A percentile compares a stretch with the other conserved stretches of the same genome.
These are phyloP conservation scores for Trichoderma asperellum DNA, from an alignment of 2,329 filamentous ascomycete species.

Conservation along the genomic window DNA sequence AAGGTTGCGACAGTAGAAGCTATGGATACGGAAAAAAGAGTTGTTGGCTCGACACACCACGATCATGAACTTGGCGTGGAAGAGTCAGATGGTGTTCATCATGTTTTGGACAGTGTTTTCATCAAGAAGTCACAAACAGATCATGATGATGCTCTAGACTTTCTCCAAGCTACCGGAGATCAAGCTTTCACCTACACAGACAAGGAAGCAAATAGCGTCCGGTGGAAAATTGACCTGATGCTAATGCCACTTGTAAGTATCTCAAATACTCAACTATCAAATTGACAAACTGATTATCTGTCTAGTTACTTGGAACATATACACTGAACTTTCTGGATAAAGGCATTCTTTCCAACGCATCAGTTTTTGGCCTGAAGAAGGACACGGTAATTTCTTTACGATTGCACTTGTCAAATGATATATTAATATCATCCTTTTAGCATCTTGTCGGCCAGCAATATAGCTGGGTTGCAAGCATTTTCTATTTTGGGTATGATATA, in stretches of 20 bases:
- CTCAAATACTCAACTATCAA: not conserved
- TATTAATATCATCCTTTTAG: not conserved
- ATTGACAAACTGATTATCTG: not conserved
- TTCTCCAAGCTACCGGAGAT: not conserved
- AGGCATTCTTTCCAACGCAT: not conserved
- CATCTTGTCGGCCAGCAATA: not conserved
- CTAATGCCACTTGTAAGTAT: slow-evolving; percentile 27
- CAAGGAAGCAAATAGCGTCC: slow-evolving; percentile 23
- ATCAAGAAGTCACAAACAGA: not conserved
- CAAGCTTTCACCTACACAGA: slow-evolving; percentile 16
- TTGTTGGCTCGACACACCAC: not conserved
- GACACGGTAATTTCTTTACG: not conserved
- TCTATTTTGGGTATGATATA: not conserved
- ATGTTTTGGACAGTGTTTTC: not conserved
- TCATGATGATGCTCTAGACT: not conserved
- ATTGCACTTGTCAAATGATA: not conserved
- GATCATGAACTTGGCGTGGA: not conserved
- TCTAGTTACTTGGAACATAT: not conserved
- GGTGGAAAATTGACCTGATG: slow-evolving; percentile 29
- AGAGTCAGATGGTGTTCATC: not conserved
- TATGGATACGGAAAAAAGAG: not conserved
- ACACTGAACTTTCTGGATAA: not conserved
- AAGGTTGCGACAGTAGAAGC: not conserved
- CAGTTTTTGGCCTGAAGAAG: not conserved
- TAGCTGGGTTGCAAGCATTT: not conserved